phyloP scores from a whole-genome alignment of 2,329 filamentous ascomycete species.

The Beauveria scarabaeidicola region DNA sequence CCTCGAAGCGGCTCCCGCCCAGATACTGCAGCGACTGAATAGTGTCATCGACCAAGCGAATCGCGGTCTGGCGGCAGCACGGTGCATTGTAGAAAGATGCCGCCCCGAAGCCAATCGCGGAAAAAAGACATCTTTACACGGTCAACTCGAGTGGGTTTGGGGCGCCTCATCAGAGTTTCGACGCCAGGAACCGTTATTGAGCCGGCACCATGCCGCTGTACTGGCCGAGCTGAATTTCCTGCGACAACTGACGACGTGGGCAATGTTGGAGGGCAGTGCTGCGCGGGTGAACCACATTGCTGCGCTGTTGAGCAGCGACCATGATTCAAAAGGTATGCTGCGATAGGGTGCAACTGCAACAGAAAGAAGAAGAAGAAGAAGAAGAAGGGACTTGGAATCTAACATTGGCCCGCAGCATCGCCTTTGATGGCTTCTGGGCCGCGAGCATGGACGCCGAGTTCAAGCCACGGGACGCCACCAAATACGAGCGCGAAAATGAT shows the following conservation, averaged over 20 bases:
- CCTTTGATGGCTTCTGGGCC: not conserved
- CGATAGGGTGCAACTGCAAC: no score
- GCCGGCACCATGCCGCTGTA: conserved; percentile 21
- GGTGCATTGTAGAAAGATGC: conserved; percentile 23
- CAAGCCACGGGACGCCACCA: not conserved
- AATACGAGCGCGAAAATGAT: not conserved
- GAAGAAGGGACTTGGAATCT: not conserved
- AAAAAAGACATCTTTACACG: conserved; percentile 15
- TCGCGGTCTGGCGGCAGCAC: conserved; percentile 20
- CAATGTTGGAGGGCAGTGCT: not conserved
- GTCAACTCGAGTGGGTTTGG: conserved; percentile 19
- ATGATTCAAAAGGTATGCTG: not conserved
- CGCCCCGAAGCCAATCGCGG: conserved; percentile 17
- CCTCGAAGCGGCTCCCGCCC: conserved; percentile 16
- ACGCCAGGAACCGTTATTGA: conserved; percentile 19
- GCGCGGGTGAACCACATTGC: not conserved
- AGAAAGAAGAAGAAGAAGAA: no score
- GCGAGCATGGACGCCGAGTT: not conserved
- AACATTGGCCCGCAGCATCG: not conserved
- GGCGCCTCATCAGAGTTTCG: conserved; percentile 19
- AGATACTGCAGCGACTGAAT: conserved; percentile 21
- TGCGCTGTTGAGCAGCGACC: not conserved
- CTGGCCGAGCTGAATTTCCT: conserved; percentile 23
- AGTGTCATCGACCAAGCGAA: conserved; percentile 22
- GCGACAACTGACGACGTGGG: conserved; percentile 3